phyloP scores from a whole-genome alignment of 1,284 basidiomycete species.

The Vanrija humicola region DNA sequence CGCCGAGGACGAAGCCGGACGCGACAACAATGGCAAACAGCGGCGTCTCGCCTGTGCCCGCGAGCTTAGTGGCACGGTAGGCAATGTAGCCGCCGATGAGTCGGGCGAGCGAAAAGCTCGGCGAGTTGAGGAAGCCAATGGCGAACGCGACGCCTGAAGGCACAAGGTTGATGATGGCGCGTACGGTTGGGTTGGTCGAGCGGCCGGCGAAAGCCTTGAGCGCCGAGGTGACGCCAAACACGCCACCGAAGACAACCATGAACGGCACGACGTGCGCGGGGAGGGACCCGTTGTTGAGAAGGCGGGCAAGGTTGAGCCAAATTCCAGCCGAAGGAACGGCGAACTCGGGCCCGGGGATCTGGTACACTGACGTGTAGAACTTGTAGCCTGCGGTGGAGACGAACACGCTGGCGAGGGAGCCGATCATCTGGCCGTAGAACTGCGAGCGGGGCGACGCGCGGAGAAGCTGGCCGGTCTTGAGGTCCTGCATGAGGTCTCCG shows the following conservation, averaged over 20 bases:
- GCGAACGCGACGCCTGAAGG: conserved; percentile 86
- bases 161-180: conserved; percentile 60
- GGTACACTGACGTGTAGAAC: conserved; percentile 81
- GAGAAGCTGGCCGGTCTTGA: conserved; percentile 90
- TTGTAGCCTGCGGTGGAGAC: conserved; percentile 83
- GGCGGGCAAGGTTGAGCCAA: conserved; percentile 76
- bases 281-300: conserved; percentile 74
- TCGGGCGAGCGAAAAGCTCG: conserved; percentile 87
- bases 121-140: conserved; percentile 81
- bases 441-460: conserved; percentile 80
- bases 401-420: conserved; percentile 78
- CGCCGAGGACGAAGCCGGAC: conserved; percentile 91
- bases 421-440: conserved; percentile 83
- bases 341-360: conserved; percentile 73
- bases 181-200: conserved; percentile 41
- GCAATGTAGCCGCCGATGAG: conserved; percentile 83
- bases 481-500: conserved; percentile 96
- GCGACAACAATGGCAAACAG: conserved; percentile 76
- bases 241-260: conserved; percentile 70
- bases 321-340: conserved; percentile 86
- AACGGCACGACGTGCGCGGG: conserved; percentile 72
- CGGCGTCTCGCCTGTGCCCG: conserved; percentile 56
- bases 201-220: conserved; percentile 1
- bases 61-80: conserved; percentile 58
- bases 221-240: conserved; percentile 58